These are phyloP conservation scores for Blakeslea trispora DNA, from an alignment of 371 early-diverging fungal species.

Conservation along the genomic window DNA sequence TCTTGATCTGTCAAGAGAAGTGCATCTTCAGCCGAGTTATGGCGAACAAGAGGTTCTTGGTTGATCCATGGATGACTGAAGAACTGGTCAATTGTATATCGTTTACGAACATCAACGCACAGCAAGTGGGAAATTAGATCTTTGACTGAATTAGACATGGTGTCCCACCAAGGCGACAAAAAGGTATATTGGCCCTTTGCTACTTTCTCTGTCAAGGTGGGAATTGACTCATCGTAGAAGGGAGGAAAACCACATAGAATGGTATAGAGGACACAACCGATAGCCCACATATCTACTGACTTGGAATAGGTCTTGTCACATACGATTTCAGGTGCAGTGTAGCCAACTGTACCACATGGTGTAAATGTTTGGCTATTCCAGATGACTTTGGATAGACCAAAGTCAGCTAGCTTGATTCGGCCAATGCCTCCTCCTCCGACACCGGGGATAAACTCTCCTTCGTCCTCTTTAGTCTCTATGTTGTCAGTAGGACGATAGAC, in stretches of 20 bases:
- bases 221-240: conserved; percentile 84
- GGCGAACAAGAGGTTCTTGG: conserved; percentile 6
- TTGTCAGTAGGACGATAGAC: conserved; percentile 42
- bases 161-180: conserved; percentile 90
- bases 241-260: conserved; percentile 90
- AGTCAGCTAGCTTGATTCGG: conserved; percentile 82
- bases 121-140: conserved; percentile 82
- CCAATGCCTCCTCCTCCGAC: conserved; percentile 86
- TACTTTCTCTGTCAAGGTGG: conserved; percentile 73
- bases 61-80: conserved; percentile 28
- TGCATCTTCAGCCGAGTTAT: background rate
- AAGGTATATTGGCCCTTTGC: conserved; percentile 77
- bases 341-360: conserved; percentile 91
- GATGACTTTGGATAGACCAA: conserved; percentile 83
- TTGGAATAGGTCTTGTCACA: conserved; percentile 79
- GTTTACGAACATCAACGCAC: conserved; percentile 76
- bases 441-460: conserved; percentile 72
- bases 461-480: conserved; percentile 60
- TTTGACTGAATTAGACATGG: conserved; percentile 71
- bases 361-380: conserved; percentile 83
- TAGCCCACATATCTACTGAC: conserved; percentile 93
- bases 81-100: conserved; percentile 84
- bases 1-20: background rate
- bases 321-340: conserved; percentile 92
- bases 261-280: conserved; percentile 92